Evolutionary conservation across 257 asterid genomes (phyloP), one percentile per base, ranked within the genome.

Genomic region (Thymus mandschuricus): DNA sequence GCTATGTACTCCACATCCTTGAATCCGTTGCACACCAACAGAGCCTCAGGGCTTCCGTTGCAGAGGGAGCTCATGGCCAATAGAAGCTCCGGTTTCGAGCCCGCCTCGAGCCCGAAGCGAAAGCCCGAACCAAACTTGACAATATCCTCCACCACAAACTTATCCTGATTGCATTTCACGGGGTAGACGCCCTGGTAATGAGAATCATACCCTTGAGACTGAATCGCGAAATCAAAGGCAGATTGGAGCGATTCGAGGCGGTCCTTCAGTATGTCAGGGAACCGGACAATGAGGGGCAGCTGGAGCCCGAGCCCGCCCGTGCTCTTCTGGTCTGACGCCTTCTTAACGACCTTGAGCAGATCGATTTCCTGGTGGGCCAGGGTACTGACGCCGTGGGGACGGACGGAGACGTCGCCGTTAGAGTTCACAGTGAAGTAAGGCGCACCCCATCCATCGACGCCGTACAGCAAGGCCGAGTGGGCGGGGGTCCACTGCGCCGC

Each of bases 151-250:
- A 95, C 98, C 49, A 95, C 88, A 63, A 80, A 95, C 51, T 83
- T 74, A 60, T 92, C 99, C 69, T 95, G 98, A 60, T 95, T 92
- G 86, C 99, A 95, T 75, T 95, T 95, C 64, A 92, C 97, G 4
- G 99, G 99, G 64, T 88, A 95, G 44, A 95, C 97, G 13, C 99
- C 99, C 73, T 88, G 99, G 80, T 95, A 95, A 74, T 89, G 98
- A 40, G 92, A 75, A 12, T 66, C 86, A 49, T 92, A 95, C 1
- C 90, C 90, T 15, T 84, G 89, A 21, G 90, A 84, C 1, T 83
- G 86, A 9, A 95, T 82, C 1, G 97, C 97, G 1, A 72, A 73
- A 71, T 87, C 83, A 45, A 95, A 94, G 7, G 90, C 88, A 0
- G 87, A 81, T 33, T 95, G 92, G 41, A 95, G 82, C 12, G 90